These are phyloP conservation scores for Excoecaria agallocha DNA, from an alignment of 345 rosid genomes.

Conservation along the genomic window DNA sequence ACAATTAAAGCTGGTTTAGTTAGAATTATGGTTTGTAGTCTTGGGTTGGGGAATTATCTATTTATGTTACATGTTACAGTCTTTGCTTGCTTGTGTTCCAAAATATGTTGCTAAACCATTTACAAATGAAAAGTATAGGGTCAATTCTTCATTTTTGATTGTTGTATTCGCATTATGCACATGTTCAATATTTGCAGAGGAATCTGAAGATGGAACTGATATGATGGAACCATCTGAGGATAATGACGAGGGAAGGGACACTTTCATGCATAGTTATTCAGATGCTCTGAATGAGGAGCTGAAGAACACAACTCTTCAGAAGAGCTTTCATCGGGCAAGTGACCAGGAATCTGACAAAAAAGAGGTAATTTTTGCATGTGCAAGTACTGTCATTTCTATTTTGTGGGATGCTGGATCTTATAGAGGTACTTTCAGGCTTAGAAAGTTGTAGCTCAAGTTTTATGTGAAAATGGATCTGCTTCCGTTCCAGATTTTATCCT, in stretches of 20 bases:
- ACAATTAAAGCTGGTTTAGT: background rate
- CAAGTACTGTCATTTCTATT: background rate
- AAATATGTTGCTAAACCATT: no score
- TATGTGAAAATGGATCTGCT: background rate
- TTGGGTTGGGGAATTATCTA: background rate
- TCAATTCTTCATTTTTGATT: background rate
- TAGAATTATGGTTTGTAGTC: background rate
- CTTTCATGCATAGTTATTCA: conserved; percentile 60
- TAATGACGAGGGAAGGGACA: conserved; percentile 45
- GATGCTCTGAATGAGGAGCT: conserved; percentile 66
- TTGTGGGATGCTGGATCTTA: background rate
- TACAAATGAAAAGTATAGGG: background rate
- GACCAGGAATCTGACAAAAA: conserved; percentile 40
- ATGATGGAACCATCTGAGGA: conserved; percentile 27
- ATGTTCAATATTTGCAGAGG: conserved; percentile 38
- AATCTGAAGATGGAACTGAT: conserved; percentile 51
- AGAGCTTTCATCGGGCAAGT: conserved; percentile 61
- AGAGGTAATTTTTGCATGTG: conserved; percentile 40
- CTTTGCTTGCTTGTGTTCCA: background rate
- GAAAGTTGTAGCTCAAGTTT: background rate
- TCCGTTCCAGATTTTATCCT: no score
- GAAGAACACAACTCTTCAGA: conserved; percentile 57
- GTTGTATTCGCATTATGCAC: conserved; percentile 8
- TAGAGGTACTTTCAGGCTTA: no score
- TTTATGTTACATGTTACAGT: no score